A percentile compares a stretch with the other conserved stretches of the same genome.
These are phyloP conservation scores for Trichoderma pleuroti DNA, from an alignment of 2,329 filamentous ascomycete species.

Conservation along the genomic window DNA sequence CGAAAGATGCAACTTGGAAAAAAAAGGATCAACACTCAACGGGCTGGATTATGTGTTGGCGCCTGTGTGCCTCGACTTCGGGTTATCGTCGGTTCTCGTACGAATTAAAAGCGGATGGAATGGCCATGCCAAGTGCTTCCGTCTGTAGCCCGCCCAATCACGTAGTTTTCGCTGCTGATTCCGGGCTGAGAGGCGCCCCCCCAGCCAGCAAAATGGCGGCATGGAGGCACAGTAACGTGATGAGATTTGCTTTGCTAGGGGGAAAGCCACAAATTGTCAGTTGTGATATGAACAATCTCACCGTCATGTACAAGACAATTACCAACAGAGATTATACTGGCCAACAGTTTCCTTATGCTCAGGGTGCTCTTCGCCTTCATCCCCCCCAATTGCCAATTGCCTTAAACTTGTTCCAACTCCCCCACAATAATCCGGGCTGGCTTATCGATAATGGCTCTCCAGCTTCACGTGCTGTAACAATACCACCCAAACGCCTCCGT, in stretches of 20 bases:
- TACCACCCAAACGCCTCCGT: background rate
- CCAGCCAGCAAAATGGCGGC: background rate
- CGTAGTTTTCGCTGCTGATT: background rate
- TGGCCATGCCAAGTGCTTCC: background rate
- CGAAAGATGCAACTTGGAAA: background rate
- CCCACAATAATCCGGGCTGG: background rate
- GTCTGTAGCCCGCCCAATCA: background rate
- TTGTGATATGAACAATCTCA: background rate
- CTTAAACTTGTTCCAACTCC: background rate
- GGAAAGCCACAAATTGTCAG: background rate
- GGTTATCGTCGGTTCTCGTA: constrained; percentile 20
- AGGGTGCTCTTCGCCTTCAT: too few relatives aligned
- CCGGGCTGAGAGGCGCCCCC: background rate
- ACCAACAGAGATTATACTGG: too few relatives aligned
- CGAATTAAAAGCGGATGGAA: background rate
- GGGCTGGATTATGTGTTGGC: background rate
- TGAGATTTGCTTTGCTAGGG: background rate
- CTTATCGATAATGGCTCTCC: background rate
- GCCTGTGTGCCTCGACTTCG: constrained; percentile 18
- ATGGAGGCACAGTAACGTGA: background rate
- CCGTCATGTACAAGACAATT: too few relatives aligned
- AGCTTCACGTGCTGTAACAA: background rate
- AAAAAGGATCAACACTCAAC: background rate
- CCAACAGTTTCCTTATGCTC: too few relatives aligned
- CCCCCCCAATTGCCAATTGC: too few relatives aligned